Conservation (phyloP, 2,329 filamentous ascomycete species). For the Microsporum ferrugineum region DNA sequence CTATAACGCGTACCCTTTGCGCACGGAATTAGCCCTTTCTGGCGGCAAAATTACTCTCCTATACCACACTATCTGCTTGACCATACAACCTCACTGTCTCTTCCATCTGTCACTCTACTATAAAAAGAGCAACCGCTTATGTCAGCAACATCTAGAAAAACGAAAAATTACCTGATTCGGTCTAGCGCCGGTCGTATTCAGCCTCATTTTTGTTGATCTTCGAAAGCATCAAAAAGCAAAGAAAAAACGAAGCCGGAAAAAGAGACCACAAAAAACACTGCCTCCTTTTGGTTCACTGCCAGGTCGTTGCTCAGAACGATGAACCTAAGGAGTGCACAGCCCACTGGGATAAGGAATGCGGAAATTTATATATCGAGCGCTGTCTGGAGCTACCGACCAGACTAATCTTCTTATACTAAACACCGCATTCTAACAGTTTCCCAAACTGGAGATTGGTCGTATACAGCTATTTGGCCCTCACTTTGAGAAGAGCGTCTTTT, state of each 20-base stretch:
- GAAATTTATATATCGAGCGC: neutral
- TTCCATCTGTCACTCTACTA: neutral
- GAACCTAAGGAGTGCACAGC: neutral
- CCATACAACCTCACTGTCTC: neutral
- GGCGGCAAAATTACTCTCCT: neutral
- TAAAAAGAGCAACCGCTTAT: neutral
- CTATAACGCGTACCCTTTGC: neutral
- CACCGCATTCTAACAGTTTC: neutral
- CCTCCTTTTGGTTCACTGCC: neutral
- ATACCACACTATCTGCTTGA: neutral
- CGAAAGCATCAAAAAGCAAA: neutral
- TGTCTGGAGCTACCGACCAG: neutral
- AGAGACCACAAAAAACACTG: neutral
- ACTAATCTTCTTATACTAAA: neutral
- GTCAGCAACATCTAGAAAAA: constrained; percentile 1
- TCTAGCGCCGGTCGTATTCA: constrained; percentile 5
- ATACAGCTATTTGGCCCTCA: neutral
- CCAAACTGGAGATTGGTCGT: constrained; percentile 2
- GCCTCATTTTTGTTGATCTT: neutral
- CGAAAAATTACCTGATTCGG: constrained; percentile 8
- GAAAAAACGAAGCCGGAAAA: neutral
- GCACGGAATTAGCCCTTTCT: neutral
- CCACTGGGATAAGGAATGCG: neutral
- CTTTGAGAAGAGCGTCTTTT: neutral
- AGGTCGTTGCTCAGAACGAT: neutral